Base-by-base conservation (phyloP, 257 asterid species). In the Coffea canephora region DNA sequence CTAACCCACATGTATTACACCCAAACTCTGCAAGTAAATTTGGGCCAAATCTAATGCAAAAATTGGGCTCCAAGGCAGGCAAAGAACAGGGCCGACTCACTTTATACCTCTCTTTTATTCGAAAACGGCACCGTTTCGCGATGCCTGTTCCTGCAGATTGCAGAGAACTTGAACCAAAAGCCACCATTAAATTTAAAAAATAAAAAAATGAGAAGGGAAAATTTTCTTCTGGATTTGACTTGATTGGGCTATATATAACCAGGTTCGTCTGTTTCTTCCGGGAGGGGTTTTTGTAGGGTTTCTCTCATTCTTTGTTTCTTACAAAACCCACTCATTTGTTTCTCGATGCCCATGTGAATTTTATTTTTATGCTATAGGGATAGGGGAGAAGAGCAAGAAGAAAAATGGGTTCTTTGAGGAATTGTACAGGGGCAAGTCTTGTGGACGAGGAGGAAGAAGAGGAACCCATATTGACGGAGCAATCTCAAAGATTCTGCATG, bases 381-480 rank as follows among this genome's bases (percentile, higher is more conserved):
- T 18, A 66, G 15, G 8, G 25, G 21, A 1, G 36, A n/a, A 48
- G 1, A 25, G 31, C 25, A 21, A 5, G 31, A 66, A 23, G 54
- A 9, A 14, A 78, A 27, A 92, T 92, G 97, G 88, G 87, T 83
- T 87, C 94, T 84, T 87, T 86, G 89, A 79, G 36, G 72, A 87
- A 86, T 81, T 90, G 71, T 77, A 82, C 83, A 45, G 87, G 76
- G 83, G 57, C 69, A 46, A 83, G 49, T 48, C 70, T 67, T 69
- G 79, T 71, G 14, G 82, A 85, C 50, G 84, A 80, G 15, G 85
- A 67, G 78, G 82, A 82, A 36, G 88, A 79, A 50, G 91, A 80
- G 75, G 96, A 92, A 75, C 96, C 93, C 79, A 87, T 92, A 69
- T 89, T 92, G 67, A 92, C 82, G 93, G 92, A 89, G 73, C 91